Evolutionary conservation across 139 green algal species (phyloP), one percentile per base, ranked within the genome.

Genomic region (Coelastrella sp.): DNA sequence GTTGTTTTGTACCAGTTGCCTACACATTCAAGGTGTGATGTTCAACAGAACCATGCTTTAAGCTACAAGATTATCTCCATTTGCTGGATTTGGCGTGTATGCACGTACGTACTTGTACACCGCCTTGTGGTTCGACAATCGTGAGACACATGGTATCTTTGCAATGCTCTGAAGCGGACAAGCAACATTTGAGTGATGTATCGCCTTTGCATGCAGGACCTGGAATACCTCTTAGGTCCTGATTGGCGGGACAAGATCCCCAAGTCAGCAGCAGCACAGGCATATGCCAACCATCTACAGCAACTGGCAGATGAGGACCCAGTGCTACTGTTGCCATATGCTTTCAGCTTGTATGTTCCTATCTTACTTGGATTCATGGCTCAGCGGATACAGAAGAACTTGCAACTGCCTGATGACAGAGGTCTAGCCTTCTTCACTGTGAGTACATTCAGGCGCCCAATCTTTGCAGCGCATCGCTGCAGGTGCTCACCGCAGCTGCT

Each of bases 331-430:
- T 57, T 91, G 58, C 88, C 88, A 3, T 91, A 91, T 47, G 88
- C 80, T 10, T 91, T 79, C 61, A 77, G 47, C 23, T n/a, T 91
- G 57, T 78, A 91, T 60, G 64, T 91, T 3, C 88, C 88, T 54
- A 83, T 91, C 16, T n/a, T 88, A 59, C 73, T 91, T 4, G 80
- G 80, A 4, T 91, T 91, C 71, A 76, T 91, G 88, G 88, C 76
- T 3, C 80, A 80, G 65, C 88, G 80, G 11, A 86, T 91, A 60
- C 73, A 83, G 73, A 32, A 19, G 4, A 86, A 56, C 57, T 71
- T 91, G 68, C 56, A 75, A 80, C 78, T 86, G 71, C 78, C 80
- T 65, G 80, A 71, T 22, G 68, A 68, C 16, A 81, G 22, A 47
- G 88, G 80, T 7, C 22, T 91, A 3, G 88, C 68, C 17, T 91